Evolutionary conservation across 139 green algal genomes (phyloP).

Genomic region (Micromonas pusilla): DNA sequence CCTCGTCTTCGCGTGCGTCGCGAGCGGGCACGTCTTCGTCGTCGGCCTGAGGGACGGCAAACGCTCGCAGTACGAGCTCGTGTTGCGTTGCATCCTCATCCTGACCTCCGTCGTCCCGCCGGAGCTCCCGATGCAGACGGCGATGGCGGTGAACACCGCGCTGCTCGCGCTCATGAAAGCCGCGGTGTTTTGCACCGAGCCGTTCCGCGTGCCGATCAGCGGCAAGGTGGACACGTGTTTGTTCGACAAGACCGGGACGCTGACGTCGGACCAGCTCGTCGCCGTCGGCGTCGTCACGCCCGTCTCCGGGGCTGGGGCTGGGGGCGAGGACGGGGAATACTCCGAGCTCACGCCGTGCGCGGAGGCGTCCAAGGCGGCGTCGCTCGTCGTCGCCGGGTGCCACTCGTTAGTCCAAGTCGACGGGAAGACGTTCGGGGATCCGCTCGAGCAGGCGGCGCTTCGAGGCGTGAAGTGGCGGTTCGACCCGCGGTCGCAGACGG

Average conservation of each 20-base stretch:
- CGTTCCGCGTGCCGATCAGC: conserved; percentile 32
- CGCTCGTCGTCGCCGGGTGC: conserved; percentile 20
- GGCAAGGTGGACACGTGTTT: conserved; percentile 33
- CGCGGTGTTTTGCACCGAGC: conserved; percentile 34
- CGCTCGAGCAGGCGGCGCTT: conserved; percentile 46
- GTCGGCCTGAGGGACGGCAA: conserved; percentile 36
- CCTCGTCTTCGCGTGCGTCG: conserved; percentile 27
- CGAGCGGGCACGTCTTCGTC: conserved; percentile 20
- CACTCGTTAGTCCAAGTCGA: conserved; percentile 34
- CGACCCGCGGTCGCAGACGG: conserved; percentile 8
- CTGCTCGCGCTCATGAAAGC: conserved; percentile 29
- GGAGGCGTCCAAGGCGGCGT: conserved; percentile 1
- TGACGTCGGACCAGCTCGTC: conserved; percentile 37
- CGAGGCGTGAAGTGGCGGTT: conserved; percentile 43
- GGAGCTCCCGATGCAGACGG: conserved; percentile 40
- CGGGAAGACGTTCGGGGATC: conserved; percentile 40
- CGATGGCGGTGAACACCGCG: conserved; percentile 35
- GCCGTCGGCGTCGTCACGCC: conserved; percentile 16
- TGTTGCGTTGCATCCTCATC: conserved; percentile 38
- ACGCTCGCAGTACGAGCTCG: conserved; percentile 33
- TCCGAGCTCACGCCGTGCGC: neutral
- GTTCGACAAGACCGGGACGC: conserved; percentile 44
- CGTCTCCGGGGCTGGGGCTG: neutral
- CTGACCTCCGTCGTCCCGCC: conserved; percentile 36
- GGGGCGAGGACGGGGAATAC: neutral